Base-by-base conservation (phyloP, 1,284 basidiomycete genomes). In the Trametes versicolor region DNA sequence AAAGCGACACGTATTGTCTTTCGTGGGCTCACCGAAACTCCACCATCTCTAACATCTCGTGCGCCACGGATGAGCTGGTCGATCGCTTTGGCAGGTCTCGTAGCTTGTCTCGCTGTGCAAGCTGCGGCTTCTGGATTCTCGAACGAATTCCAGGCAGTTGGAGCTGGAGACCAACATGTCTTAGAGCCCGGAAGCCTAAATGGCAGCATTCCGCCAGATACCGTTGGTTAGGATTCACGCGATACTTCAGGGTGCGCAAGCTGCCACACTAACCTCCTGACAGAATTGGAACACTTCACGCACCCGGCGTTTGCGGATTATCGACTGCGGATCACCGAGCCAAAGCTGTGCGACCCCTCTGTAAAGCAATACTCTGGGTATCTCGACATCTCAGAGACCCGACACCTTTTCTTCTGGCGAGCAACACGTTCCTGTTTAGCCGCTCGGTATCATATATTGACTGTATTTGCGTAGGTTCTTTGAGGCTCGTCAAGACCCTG, bases 281-380 rank as follows among this genome's bases (percentile, higher is more conserved):
- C 65, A 94, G 91, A 93, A 75, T 9, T 32, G 32, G 91, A 95
- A 74, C 83, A 91, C 50, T 83, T 96, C 36, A 87, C 87, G 4
- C 90, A 94, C 74, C 83, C 90, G n/a, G 80, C 82, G 8, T 93
- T 95, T 76, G 80, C 83, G 17, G 76, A 87, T 27, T 88, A 97
- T 77, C 83, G 87, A 63, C 82, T 97, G 17, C 83, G 94, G 69
- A 78, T 96, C 19, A 90, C 88, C 0, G 45, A 89, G 70, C 92
- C 93, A 13, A 82, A 85, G 36, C 78, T 97, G 27, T 98, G 96
- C 71, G 96, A 97, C 72, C 79, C 92, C 0, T 82, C 85, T 50
- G 94, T 96, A 53, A 88, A 96, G 76, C 93, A 96, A 76, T 90
- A 94, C 74, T 94, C 93, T 53, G 95, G 95, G 12, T 98, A 97